A percentile compares a stretch with the other conserved stretches of the same genome.
phyloP scores from a whole-genome alignment of 306 rosid species.

The Erythrophleum fordii region DNA sequence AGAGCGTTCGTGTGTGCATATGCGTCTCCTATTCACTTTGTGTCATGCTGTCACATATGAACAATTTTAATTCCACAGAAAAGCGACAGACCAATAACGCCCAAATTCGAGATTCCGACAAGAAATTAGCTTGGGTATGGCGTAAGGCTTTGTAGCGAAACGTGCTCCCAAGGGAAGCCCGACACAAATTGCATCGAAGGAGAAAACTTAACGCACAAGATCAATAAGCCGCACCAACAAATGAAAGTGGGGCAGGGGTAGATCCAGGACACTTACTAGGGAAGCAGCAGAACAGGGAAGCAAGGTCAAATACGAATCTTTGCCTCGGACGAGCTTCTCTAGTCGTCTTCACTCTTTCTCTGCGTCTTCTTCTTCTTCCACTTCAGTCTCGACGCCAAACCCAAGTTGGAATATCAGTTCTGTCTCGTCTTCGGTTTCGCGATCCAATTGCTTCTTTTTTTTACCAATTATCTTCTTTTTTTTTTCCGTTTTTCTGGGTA shows the following conservation, averaged over 20 bases:
- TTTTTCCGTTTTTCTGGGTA: background rate
- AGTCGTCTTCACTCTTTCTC: background rate
- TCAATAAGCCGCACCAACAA: background rate
- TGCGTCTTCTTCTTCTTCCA: background rate
- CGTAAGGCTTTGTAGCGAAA: background rate
- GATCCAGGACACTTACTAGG: slow-evolving; percentile 45
- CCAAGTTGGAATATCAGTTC: background rate
- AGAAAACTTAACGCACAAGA: background rate
- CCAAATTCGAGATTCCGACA: background rate
- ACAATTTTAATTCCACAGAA: background rate
- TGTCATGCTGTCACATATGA: background rate
- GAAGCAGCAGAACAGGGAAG: slow-evolving; percentile 2
- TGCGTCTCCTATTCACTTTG: background rate
- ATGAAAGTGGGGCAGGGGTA: slow-evolving; percentile 6
- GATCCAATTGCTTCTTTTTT: background rate
- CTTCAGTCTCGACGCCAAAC: slow-evolving; percentile 3
- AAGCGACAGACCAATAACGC: background rate
- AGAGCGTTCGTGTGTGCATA: background rate
- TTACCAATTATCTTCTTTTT: background rate
- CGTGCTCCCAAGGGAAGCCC: background rate
- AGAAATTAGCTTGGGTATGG: background rate
- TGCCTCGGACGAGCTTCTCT: slow-evolving; percentile 1
- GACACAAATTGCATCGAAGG: background rate
- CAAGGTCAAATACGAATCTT: background rate
- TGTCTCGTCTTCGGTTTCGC: background rate